Evolutionary conservation across 75 land plant genomes (phyloP), one percentile per base, ranked within the genome.

Genomic region (Gnetum montanum): DNA sequence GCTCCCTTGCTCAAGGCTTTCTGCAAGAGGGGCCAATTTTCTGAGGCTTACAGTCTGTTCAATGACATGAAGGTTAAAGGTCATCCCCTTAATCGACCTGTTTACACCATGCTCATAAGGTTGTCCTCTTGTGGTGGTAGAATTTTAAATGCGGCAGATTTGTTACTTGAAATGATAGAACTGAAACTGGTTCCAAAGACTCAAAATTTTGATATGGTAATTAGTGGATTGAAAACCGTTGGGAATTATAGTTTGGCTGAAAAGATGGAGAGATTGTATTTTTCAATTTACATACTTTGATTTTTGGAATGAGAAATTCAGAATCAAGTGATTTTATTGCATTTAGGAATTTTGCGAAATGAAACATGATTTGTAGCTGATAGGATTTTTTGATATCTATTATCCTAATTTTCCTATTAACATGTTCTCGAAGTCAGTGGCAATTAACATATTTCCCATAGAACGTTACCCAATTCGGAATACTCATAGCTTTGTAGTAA

Each of bases 131-230:
- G 86, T 8, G 86, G 83, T 18, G 86, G 82, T 29, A 64, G 67
- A 41, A 64, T 52, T 58, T 58, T 74, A 34, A 79, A 79, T 49
- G 86, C 79, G 13, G 82, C 79, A 7, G 69, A 71, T 27, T 83
- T 73, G 60, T 56, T 83, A 67, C 67, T 74, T 43, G 86, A 83
- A 58, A 83, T 83, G 86, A 72, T 65, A 13, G 79, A 83, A 60
- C 16, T 71, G 55, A 63, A 67, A 40, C 53, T 78, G 56, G 12
- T 43, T 51, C 86, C 86, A 12, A 70, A 66, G 48, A 38, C 69
- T 2, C 66, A 67, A 62, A 70, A 63, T 64, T 78, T 83, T 68
- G 82, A 78, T 57, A 59, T 72, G 82, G 86, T 83, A 22, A 64
- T 69, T 43, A 75, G 73, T 54, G 86, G 86, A n/a, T 60, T 83